Base-by-base conservation (phyloP, 371 early-diverging fungal species). In the Batkoa obscura region DNA sequence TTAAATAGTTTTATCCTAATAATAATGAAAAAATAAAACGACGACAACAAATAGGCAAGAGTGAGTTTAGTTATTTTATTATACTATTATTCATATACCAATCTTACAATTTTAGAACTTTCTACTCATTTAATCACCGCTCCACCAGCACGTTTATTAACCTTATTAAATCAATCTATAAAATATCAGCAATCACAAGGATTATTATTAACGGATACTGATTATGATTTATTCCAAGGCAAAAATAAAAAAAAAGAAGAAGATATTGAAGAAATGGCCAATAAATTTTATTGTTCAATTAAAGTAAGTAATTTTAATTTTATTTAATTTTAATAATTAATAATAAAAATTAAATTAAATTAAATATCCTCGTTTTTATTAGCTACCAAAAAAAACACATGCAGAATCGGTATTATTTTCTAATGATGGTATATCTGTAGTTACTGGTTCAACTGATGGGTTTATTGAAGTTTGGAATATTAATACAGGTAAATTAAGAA, bases 401-500 rank as follows among this genome's bases (percentile, higher is more conserved):
- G 82, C 88, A 0, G 89, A 85, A 60, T 68, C 76, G 42, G 74
- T 73, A 1, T 68, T 71, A 9, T 91, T 94, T 62, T 86, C 90
- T 0, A 78, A 83, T 0, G 80, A 84, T 50, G 90, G 91, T 2
- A 80, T 81, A 39, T 80, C 72, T 39, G 64, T 95, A 8, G 91
- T 76, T 2, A 92, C 93, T 9, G 96, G 96, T 15, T 83, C 84
- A 41, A 68, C 75, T 35, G 94, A 94, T 72, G 96, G 96, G 0
- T 84, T 93, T 58, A 84, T 95, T 52, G 94, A 95, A 65, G 64
- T 95, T 12, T 95, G 92, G 92, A 88, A 92, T 60, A 77, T 78
- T 52, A 66, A 79, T 50, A 90, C 90, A 1, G 93, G 90, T 0
- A 94, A 91, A 59, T 68, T 91, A 15, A 71, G 92, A 23, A 81